These are phyloP conservation scores for Aspergillus bertholletiae DNA, from an alignment of 495 filamentous ascomycete genomes.

Conservation along the genomic window DNA sequence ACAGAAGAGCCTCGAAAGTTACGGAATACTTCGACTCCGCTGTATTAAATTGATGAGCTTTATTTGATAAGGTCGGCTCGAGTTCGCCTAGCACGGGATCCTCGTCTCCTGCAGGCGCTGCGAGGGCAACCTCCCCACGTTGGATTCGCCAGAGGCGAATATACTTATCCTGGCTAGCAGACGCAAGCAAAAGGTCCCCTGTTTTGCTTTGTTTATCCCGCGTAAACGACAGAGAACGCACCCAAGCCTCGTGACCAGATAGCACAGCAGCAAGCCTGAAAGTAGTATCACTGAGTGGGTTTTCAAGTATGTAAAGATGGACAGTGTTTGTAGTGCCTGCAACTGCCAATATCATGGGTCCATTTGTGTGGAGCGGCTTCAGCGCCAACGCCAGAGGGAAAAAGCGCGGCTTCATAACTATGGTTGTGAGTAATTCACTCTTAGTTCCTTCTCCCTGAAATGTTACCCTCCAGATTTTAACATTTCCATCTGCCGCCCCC, in stretches of 20 bases:
- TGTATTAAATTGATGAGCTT: slow-evolving; percentile 69
- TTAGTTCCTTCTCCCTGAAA: slow-evolving; percentile 25
- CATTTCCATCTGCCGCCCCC: slow-evolving; percentile 77
- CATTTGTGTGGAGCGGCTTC: slow-evolving; percentile 45
- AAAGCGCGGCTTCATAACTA: slow-evolving; percentile 69
- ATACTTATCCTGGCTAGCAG: slow-evolving; percentile 96
- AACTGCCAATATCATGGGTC: slow-evolving; percentile 66
- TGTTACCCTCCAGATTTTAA: slow-evolving; percentile 71
- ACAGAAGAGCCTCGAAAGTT: slow-evolving; percentile 90
- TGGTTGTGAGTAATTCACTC: slow-evolving; percentile 60
- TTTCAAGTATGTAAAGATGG: slow-evolving; percentile 66
- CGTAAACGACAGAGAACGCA: slow-evolving; percentile 77
- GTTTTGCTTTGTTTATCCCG: slow-evolving; percentile 50
- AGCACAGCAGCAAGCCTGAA: slow-evolving; percentile 78
- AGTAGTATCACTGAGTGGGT: slow-evolving; percentile 25
- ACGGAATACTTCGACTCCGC: slow-evolving; percentile 62
- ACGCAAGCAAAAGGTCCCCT: slow-evolving; percentile 79
- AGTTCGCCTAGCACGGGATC: slow-evolving; percentile 59
- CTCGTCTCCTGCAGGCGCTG: slow-evolving; percentile 34
- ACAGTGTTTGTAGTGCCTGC: slow-evolving; percentile 76
- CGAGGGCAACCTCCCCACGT: slow-evolving; percentile 48
- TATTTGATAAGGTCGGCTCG: slow-evolving; percentile 70
- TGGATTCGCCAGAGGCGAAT: slow-evolving; percentile 90
- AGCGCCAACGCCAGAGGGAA: slow-evolving; percentile 77
- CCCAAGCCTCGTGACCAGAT: slow-evolving; percentile 92